Evolutionary conservation across 768 basidiomycete genomes (phyloP), one percentile per base, ranked within the genome.

Genomic region (Lactarius pseudohatsudake): DNA sequence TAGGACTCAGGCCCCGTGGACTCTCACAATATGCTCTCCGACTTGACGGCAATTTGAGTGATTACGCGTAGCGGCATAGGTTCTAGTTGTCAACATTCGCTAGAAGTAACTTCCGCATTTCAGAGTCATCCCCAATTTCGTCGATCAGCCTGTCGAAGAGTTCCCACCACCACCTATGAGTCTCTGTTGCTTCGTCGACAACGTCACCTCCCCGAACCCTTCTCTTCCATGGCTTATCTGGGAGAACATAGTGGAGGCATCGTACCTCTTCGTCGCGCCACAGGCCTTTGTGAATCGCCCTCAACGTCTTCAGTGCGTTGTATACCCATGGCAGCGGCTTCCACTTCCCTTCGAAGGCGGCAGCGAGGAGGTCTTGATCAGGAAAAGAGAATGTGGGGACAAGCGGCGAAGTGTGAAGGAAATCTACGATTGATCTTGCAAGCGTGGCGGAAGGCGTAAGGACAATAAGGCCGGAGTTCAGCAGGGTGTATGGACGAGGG

Each of bases 391-490:
- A 88, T 0, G 79, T 78, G 4, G 81, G 65, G 9, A 90, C 79
- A 11, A 81, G 79, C 3, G 85, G 83, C 10, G 84, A 85, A 5
- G 79, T 83, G 62, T 79, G 77, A 40, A 96, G 82, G 73, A 83
- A 87, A 54, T 82, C 72, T 40, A 80, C 73, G 65, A 98, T 81
- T 9, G 75, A 75, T 18, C 82, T 74, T 64, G 86, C 80, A 5
- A 89, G 79, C 30, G 79, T 74, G 13, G 71, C 58, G 3, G 91
- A 94, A 1, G 97, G 96, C 26, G 82, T 85, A 55, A 98, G 81
- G 55, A 98, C 86, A 64, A 99, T 90, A 10, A 89, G 84, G 11
- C 96, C 96, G 0, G 91, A 91, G 78, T 99, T 99, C 66, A 98
- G 86, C 43, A 88, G 89, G n/a, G 81, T 75, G 72, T 94, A 84